These are phyloP conservation scores for Dendrocalamus sinicus DNA, from an alignment of 176 grass and related monocot species.

Conservation along the genomic window DNA sequence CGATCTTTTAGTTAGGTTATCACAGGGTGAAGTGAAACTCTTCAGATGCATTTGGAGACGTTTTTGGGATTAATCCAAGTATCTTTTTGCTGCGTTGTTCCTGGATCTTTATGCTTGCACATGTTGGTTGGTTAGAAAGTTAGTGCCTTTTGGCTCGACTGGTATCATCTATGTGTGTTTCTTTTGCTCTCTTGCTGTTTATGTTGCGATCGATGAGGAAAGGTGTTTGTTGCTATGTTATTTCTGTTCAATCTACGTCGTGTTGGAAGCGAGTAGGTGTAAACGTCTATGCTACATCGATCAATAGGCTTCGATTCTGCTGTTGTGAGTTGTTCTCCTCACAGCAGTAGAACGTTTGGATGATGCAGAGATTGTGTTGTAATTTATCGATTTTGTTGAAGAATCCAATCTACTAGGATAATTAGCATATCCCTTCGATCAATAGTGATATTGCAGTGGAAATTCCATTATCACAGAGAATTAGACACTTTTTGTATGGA, in stretches of 20 bases:
- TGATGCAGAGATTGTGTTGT: neutral
- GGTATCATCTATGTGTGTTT: neutral
- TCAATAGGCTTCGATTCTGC: neutral
- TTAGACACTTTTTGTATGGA: no score
- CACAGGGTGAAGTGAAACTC: neutral
- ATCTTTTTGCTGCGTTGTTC: neutral
- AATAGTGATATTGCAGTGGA: neutral
- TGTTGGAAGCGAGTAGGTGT: neutral
- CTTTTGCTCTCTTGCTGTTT: neutral
- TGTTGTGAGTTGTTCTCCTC: neutral
- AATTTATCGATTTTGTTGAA: neutral
- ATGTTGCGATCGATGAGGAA: neutral
- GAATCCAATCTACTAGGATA: neutral
- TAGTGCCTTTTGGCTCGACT: neutral
- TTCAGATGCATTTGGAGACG: slow-evolving; percentile 5
- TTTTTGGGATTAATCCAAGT: slow-evolving; percentile 21
- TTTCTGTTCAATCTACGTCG: neutral
- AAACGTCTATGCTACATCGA: neutral
- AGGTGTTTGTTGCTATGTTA: neutral
- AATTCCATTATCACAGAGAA: neutral
- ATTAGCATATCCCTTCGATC: neutral
- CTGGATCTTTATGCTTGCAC: slow-evolving; percentile 12
- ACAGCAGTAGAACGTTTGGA: neutral
- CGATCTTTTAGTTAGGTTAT: slow-evolving; percentile 18
- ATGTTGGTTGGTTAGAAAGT: neutral